Evolutionary conservation across 352 stramenopile species (phyloP).

Genomic region (Phytopythium chamaehyphon): DNA sequence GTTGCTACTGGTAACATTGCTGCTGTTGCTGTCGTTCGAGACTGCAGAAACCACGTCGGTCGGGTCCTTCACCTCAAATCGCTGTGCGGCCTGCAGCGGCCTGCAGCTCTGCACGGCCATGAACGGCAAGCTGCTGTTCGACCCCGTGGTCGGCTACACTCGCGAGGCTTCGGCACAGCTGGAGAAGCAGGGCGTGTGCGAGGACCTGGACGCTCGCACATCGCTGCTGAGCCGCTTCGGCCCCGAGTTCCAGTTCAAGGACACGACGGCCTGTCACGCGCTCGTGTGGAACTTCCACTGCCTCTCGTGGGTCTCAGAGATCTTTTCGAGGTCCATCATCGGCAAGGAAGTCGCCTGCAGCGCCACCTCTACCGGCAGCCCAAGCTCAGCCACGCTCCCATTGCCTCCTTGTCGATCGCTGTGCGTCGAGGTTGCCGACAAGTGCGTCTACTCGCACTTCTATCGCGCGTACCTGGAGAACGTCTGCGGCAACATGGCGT

Average conservation of each 20-base stretch:
- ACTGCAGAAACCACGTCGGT: too few species aligned
- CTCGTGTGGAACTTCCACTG: constrained; percentile 80
- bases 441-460: constrained; percentile 71
- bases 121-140: constrained; percentile 65
- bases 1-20: too few species aligned
- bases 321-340: constrained; percentile 35
- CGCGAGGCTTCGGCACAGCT: constrained; percentile 49
- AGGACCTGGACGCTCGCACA: constrained; percentile 67
- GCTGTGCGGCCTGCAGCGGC: constrained; percentile 43
- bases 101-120: constrained; percentile 63
- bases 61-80: constrained; percentile 32
- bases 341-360: constrained; percentile 27
- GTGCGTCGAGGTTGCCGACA: constrained; percentile 73
- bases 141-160: constrained; percentile 63
- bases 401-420: constrained; percentile 64
- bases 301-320: constrained; percentile 54
- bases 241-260: constrained; percentile 59
- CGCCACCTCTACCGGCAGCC: constrained; percentile 11
- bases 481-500: constrained; percentile 60
- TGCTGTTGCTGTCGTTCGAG: too few species aligned
- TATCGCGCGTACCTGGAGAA: constrained; percentile 61
- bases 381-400: constrained; percentile 12
- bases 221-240: constrained; percentile 51
- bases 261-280: constrained; percentile 44
- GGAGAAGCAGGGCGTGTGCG: constrained; percentile 67